Conservation (phyloP, 1,284 basidiomycete species). For the Pyrrhoderma noxium region DNA sequence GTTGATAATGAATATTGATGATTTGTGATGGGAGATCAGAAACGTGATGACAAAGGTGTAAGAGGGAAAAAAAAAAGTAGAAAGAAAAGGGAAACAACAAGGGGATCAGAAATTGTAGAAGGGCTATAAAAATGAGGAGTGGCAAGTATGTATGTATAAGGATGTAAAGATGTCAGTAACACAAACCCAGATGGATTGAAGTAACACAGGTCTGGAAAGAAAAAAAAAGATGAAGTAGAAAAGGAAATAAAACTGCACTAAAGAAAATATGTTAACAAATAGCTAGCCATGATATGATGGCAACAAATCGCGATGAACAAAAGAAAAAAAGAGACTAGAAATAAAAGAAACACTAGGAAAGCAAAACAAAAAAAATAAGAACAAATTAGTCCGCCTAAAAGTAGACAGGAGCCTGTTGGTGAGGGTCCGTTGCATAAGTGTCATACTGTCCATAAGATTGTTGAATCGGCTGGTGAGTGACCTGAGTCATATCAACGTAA, state of each 20-base stretch:
- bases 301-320: constrained; percentile 11
- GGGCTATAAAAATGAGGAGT: constrained; percentile 20
- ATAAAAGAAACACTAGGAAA: constrained; percentile 17
- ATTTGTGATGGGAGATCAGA: no score
- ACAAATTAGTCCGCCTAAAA: constrained; percentile 36
- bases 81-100: constrained; percentile 1
- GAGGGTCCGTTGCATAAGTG: constrained; percentile 48
- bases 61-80: constrained; percentile 4
- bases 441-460: constrained; percentile 45
- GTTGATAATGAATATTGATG: no score
- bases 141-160: constrained; percentile 22
- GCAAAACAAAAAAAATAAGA: constrained; percentile 43
- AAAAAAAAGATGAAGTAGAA: constrained; percentile 5
- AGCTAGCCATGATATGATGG: not conserved
- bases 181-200: constrained; percentile 20
- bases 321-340: constrained; percentile 8
- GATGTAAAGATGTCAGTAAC: constrained; percentile 20
- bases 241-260: not conserved
- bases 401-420: constrained; percentile 43
- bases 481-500: constrained; percentile 47
- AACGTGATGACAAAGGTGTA: not conserved
- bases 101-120: not conserved
- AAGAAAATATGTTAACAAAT: constrained; percentile 4
- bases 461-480: constrained; percentile 33
- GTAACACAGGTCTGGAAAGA: constrained; percentile 1